phyloP scores from a whole-genome alignment of 164 flowering plant genomes.

The Vitis cinerea region DNA sequence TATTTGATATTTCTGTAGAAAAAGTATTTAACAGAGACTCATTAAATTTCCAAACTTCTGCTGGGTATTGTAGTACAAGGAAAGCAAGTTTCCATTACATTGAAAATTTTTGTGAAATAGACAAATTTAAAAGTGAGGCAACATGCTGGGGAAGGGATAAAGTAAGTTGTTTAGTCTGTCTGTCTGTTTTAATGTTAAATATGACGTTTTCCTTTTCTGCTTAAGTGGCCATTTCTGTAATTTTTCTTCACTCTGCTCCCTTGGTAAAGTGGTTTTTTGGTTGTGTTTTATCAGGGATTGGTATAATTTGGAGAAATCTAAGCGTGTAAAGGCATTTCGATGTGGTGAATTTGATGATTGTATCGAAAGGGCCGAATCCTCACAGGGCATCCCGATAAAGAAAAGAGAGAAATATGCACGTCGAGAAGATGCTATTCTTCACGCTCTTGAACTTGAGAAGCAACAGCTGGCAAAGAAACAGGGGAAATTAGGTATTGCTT shows the following conservation, averaged over 20 bases:
- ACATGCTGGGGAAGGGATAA: too few relatives aligned
- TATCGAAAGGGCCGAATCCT: slow-evolving; percentile 82
- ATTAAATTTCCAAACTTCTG: too few relatives aligned
- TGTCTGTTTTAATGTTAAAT: too few relatives aligned
- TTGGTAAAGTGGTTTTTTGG: not conserved
- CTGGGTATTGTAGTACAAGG: too few relatives aligned
- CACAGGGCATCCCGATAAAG: slow-evolving; percentile 74
- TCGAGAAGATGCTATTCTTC: slow-evolving; percentile 97
- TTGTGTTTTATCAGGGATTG: slow-evolving; percentile 65
- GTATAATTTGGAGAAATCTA: slow-evolving; percentile 97
- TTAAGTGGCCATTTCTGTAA: not conserved
- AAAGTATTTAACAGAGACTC: too few relatives aligned
- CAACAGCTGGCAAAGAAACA: slow-evolving; percentile 51
- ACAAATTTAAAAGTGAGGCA: too few relatives aligned
- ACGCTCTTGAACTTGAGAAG: slow-evolving; percentile 97
- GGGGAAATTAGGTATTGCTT: slow-evolving; percentile 39
- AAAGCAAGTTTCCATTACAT: too few relatives aligned
- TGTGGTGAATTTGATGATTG: slow-evolving; percentile 99
- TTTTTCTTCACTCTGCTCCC: not conserved
- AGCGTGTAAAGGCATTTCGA: slow-evolving; percentile 94
- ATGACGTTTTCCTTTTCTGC: too few relatives aligned
- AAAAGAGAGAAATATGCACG: slow-evolving; percentile 98
- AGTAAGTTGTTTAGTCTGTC: too few relatives aligned
- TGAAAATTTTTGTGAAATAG: too few relatives aligned
- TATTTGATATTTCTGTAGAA: too few relatives aligned